phyloP scores from a whole-genome alignment of 139 green algal species.

The Chlamydomonas incerta region DNA sequence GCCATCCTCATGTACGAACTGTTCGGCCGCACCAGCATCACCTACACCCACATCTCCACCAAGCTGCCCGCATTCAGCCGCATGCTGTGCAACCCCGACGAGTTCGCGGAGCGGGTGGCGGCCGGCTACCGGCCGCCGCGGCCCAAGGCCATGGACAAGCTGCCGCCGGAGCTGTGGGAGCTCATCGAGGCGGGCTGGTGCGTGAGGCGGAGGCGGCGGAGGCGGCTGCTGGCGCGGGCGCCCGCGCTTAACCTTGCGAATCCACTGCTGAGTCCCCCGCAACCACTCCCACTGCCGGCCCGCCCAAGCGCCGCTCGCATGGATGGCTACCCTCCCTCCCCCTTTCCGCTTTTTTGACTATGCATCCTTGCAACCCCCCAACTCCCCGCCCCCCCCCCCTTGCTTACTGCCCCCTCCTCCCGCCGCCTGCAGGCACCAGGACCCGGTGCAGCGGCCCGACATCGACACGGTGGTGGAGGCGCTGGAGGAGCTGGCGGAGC shows the following conservation, averaged over 20 bases:
- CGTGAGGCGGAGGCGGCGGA: background rate
- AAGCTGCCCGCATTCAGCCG: constrained; percentile 37
- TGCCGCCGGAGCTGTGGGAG: constrained; percentile 38
- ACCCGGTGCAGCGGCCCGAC: constrained; percentile 35
- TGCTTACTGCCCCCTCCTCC: background rate
- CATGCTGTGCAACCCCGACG: constrained; percentile 23
- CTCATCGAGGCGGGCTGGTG: constrained; percentile 34
- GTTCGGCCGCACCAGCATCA: constrained; percentile 32
- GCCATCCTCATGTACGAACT: constrained; percentile 43
- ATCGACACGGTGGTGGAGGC: constrained; percentile 6
- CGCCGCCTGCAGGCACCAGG: constrained; percentile 26
- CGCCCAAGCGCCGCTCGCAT: no score
- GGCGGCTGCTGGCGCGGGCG: no score
- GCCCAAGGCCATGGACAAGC: constrained; percentile 14
- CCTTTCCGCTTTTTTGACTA: no score
- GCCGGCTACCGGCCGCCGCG: constrained; percentile 36
- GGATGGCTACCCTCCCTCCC: no score
- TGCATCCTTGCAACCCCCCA: background rate
- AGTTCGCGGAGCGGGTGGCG: constrained; percentile 38
- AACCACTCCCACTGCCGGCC: no score
- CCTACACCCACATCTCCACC: constrained; percentile 38
- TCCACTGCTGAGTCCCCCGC: no score
- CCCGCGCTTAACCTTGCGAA: no score
- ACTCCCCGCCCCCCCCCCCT: no score
- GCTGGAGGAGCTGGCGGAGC: constrained; percentile 18